Evolutionary conservation across 768 basidiomycete species (phyloP).

Genomic region (Holtermanniella nyarrowii): DNA sequence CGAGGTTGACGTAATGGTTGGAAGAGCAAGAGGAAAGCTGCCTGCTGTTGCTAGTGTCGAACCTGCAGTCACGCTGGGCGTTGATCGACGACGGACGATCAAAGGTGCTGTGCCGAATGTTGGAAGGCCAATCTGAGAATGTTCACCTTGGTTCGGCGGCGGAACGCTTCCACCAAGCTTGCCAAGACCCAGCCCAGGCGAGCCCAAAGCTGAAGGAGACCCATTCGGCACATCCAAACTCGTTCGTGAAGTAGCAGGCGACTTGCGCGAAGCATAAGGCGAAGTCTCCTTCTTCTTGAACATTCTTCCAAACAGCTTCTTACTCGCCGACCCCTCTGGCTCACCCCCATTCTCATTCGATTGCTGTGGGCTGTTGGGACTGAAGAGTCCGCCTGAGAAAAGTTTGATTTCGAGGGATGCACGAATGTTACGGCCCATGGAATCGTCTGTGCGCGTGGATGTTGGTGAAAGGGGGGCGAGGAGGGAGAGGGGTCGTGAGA

Average conservation of each 20-base stretch:
- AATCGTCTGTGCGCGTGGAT: constrained; percentile 15
- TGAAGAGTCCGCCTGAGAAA: constrained; percentile 4
- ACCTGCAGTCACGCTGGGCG: neutral
- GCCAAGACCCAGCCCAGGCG: neutral
- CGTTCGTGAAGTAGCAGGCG: neutral
- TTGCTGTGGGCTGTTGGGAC: neutral
- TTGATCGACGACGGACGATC: constrained; percentile 12
- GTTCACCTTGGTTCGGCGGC: neutral
- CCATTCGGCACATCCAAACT: neutral
- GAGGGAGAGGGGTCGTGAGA: constrained; percentile 9
- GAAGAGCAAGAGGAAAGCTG: constrained; percentile 1
- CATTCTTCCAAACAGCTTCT: constrained; percentile 36
- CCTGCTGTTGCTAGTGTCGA: neutral
- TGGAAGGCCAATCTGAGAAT: constrained; percentile 11
- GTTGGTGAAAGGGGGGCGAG: constrained; percentile 23
- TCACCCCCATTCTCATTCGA: neutral
- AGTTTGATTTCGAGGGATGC: constrained; percentile 20
- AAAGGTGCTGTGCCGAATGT: constrained; percentile 37
- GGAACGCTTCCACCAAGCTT: neutral
- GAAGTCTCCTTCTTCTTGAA: constrained; percentile 30
- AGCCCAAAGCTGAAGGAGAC: neutral
- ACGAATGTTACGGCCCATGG: constrained; percentile 5
- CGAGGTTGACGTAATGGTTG: constrained; percentile 12
- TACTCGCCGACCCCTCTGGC: constrained; percentile 20
- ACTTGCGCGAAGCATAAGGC: neutral